A percentile compares a stretch with the other conserved stretches of the same genome.
These are phyloP conservation scores for Kluyveromyces aestuarii DNA, from an alignment of 805 yeast species.

Conservation along the genomic window DNA sequence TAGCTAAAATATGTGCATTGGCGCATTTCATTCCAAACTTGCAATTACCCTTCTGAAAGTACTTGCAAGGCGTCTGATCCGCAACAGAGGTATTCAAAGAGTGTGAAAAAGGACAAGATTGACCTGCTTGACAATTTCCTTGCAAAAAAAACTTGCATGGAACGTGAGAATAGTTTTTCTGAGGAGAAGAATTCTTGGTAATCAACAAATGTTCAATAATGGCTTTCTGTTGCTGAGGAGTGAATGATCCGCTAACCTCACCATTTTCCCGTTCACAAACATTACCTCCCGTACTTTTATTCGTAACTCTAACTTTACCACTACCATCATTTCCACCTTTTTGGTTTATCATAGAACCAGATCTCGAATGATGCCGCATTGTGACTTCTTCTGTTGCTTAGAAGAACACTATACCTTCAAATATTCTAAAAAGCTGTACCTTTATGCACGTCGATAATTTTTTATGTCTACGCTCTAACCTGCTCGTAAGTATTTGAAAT, in stretches of 20 bases:
- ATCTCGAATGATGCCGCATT: not conserved
- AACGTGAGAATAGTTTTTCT: constrained; percentile 53
- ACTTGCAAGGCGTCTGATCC: constrained; percentile 58
- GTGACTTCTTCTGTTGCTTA: not conserved
- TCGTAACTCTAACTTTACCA: not conserved
- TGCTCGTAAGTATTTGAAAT: too few relatives aligned
- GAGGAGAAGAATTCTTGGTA: constrained; percentile 18
- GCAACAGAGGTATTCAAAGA: constrained; percentile 44
- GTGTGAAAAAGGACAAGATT: constrained; percentile 86
- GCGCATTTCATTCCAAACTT: constrained; percentile 94
- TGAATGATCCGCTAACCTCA: constrained; percentile 4
- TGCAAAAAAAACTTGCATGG: constrained; percentile 92
- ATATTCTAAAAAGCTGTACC: too few relatives aligned
- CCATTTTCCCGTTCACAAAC: not conserved
- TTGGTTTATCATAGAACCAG: not conserved
- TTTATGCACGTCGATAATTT: too few relatives aligned
- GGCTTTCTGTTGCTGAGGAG: constrained; percentile 19
- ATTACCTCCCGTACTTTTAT: not conserved
- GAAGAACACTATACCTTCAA: not conserved
- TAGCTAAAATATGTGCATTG: constrained; percentile 81
- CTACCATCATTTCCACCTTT: not conserved
- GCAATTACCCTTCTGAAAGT: constrained; percentile 93
- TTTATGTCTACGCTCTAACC: too few relatives aligned
- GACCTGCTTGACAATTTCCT: constrained; percentile 94
- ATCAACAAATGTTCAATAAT: constrained; percentile 21